Percentiles rank a stretch among this genome's conserved stretches.
Evolutionary conservation across 352 stramenopile genomes (phyloP).

Genomic region (Phytophthora sp.): DNA sequence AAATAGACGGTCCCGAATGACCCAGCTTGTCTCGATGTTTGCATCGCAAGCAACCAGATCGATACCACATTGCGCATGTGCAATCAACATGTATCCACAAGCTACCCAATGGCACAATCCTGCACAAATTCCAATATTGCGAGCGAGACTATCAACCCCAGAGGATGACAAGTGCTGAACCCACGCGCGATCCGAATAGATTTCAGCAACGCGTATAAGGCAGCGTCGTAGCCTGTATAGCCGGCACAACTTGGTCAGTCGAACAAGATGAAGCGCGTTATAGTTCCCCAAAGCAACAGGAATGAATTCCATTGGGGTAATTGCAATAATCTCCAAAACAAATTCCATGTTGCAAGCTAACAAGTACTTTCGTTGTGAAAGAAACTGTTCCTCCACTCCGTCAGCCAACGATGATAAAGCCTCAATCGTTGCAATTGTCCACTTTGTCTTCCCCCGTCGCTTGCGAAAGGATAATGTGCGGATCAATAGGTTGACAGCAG

Average conservation of each 20-base stretch:
- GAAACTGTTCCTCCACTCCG: not conserved
- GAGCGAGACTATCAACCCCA: constrained; percentile 54
- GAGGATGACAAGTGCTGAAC: constrained; percentile 60
- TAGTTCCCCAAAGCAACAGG: constrained; percentile 30
- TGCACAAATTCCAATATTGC: constrained; percentile 40
- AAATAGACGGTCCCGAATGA: constrained; percentile 56
- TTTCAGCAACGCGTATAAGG: constrained; percentile 44
- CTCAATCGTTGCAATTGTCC: constrained; percentile 55
- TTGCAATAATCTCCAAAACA: constrained; percentile 51
- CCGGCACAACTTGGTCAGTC: constrained; percentile 64
- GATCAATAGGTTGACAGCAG: constrained; percentile 11
- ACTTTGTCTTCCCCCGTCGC: constrained; percentile 28
- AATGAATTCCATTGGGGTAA: constrained; percentile 60
- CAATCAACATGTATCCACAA: constrained; percentile 75
- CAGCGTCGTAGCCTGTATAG: constrained; percentile 48
- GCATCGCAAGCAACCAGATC: constrained; percentile 44
- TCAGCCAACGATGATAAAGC: constrained; percentile 8
- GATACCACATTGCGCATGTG: constrained; percentile 55
- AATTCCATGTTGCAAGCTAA: constrained; percentile 35
- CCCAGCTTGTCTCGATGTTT: constrained; percentile 58
- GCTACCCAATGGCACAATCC: constrained; percentile 60
- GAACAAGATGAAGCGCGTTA: constrained; percentile 64
- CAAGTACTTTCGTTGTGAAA: constrained; percentile 15
- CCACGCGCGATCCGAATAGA: constrained; percentile 50
- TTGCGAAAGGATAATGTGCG: not conserved